These are phyloP conservation scores for Apiospora phragmitis DNA, from an alignment of 2,329 filamentous ascomycete genomes.

Conservation along the genomic window DNA sequence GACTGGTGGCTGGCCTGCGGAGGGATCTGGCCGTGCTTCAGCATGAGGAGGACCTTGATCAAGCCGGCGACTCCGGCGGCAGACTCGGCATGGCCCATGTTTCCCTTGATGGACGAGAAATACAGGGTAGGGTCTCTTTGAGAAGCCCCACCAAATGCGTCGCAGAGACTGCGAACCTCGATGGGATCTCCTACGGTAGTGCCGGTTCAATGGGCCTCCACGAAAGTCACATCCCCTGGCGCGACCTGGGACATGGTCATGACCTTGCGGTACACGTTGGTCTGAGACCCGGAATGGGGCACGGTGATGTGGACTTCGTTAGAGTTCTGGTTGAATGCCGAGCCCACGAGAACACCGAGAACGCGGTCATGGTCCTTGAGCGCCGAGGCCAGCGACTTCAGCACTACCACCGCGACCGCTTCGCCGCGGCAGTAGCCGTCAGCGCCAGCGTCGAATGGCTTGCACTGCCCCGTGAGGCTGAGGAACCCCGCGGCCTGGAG, in stretches of 20 bases:
- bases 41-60: conserved; percentile 35
- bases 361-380: conserved; percentile 47
- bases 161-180: conserved; percentile 23
- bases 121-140: conserved; percentile 9
- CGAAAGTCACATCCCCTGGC: conserved; percentile 28
- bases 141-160: conserved; percentile 22
- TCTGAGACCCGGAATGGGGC: conserved; percentile 36
- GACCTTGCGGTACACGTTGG: conserved; percentile 30
- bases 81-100: conserved; percentile 32
- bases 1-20: conserved; percentile 26
- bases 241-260: conserved; percentile 26
- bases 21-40: conserved; percentile 26
- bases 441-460: conserved; percentile 41
- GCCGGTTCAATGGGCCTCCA: conserved; percentile 46
- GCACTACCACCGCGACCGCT: conserved; percentile 43
- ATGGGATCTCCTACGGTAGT: conserved; percentile 37
- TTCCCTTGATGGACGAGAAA: conserved; percentile 33
- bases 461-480: conserved; percentile 28
- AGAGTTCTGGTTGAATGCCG: conserved; percentile 43
- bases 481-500: conserved; percentile 29
- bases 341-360: conserved; percentile 39
- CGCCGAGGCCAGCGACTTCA: conserved; percentile 50
- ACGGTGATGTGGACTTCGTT: conserved; percentile 41
- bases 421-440: conserved; percentile 58
- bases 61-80: conserved; percentile 30